Percentiles rank a stretch among this genome's conserved stretches.
These are phyloP conservation scores for Peltaster fructicola DNA, from an alignment of 2,329 filamentous ascomycete species.

Conservation along the genomic window DNA sequence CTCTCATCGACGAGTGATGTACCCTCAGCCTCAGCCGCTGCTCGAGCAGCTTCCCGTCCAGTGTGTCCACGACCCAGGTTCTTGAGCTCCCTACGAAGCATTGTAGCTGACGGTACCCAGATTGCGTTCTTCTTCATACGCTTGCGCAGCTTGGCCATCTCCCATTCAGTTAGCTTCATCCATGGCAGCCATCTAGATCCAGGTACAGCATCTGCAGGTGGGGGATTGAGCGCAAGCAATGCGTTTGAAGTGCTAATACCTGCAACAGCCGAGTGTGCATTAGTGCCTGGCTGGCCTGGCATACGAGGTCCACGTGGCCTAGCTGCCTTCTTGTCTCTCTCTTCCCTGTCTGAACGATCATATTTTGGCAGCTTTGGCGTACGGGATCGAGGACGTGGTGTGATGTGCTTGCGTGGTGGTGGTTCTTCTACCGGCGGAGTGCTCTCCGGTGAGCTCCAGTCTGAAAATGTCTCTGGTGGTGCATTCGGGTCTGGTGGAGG, in stretches of 20 bases:
- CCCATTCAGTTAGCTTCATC: conserved; percentile 47
- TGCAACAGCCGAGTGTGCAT: conserved; percentile 35
- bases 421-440: conserved; percentile 18
- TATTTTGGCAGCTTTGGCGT: conserved; percentile 21
- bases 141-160: conserved; percentile 57
- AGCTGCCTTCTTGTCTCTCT: conserved; percentile 19
- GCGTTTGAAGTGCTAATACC: conserved; percentile 46
- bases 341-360: conserved; percentile 18
- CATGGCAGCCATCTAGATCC: conserved; percentile 46
- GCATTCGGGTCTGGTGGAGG: conserved; percentile 27
- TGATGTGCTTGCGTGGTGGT: conserved; percentile 5
- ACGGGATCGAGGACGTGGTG: conserved; percentile 15
- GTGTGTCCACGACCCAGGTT: conserved; percentile 40
- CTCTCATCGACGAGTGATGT: conserved; percentile 45
- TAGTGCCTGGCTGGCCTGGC: conserved; percentile 32
- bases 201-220: conserved; percentile 39
- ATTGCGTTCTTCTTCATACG: conserved; percentile 84
- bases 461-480: conserved; percentile 18
- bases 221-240: conserved; percentile 39
- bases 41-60: conserved; percentile 25
- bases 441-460: conserved; percentile 22
- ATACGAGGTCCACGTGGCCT: conserved; percentile 25
- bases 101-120: conserved; percentile 70
- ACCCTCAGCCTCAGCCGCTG: conserved; percentile 48
- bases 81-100: conserved; percentile 66